Base-by-base conservation (phyloP, 768 basidiomycete genomes). In the Leucogyrophana mollusca region DNA sequence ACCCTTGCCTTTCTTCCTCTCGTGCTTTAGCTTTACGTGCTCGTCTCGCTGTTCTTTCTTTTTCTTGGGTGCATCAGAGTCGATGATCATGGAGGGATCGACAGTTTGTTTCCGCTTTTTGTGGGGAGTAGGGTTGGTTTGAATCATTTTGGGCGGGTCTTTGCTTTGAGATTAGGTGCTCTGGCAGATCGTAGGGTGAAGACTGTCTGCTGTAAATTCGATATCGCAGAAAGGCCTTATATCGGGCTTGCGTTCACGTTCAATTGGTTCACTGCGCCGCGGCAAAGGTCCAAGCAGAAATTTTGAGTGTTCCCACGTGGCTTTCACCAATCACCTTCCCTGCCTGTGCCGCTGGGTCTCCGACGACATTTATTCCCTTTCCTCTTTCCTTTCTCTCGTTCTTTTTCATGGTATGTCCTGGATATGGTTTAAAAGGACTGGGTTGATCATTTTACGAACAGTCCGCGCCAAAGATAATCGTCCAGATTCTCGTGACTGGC, bases 401-500 rank as follows among this genome's bases (percentile, higher is more conserved):
- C 8, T 14, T 46, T 46, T 25, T 33, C 24, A 44, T n/a, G 24
- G 30, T 22, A 20, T 45, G 44, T 40, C 13, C 13, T 30, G 13
- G 7, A 45, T 45, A 38, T 34, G 40, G 17, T 20, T 24, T 43
- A 9, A 20, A 35, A 5, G 3, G 39, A 16, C 35, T 22, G 34
- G 11, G 24, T 21, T 7, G 25, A 17, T 49, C n/a, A 27, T 17
- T 13, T 24, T 43, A 22, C 35, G 1, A 43, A 18, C 22, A 94
- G 93, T 82, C 91, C 34, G 84, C 80, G n/a, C 90, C 90, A 43
- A 85, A 73, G 69, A 73, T 80, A 50, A 70, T 94, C 39, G 75
- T 90, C 9, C 90, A 93, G 61, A 92, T 95, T 47, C 66, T 90
- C 34, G 58, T 92, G 16, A 79, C 85, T 18, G 87, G 90, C 17